These are phyloP conservation scores for Trichoderma reesei DNA, from an alignment of 495 filamentous ascomycete species.

Conservation along the genomic window DNA sequence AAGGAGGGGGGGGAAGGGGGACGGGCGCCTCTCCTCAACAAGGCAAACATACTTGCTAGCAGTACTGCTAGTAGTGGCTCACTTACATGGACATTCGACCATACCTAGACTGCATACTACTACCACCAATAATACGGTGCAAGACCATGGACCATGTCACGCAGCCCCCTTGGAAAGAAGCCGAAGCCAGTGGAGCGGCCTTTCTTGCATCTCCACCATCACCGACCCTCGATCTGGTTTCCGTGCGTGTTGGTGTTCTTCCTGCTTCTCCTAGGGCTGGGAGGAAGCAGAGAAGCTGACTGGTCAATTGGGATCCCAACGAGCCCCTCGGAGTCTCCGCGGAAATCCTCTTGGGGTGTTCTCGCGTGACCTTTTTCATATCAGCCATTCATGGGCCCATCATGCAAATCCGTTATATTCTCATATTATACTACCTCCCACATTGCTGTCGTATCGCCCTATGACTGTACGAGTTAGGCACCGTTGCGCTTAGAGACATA, in stretches of 20 bases:
- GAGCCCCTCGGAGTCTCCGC: conserved; percentile 3
- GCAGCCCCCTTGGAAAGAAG: not conserved
- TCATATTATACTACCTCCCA: too few species aligned
- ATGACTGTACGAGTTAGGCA: too few species aligned
- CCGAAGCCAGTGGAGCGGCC: not conserved
- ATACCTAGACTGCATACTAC: too few species aligned
- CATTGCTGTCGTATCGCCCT: too few species aligned
- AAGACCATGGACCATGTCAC: too few species aligned
- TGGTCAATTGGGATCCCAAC: not conserved
- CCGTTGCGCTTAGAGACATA: too few species aligned
- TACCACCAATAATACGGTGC: too few species aligned
- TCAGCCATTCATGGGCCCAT: too few species aligned
- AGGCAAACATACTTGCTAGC: not conserved
- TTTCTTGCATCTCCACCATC: not conserved
- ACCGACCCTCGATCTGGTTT: not conserved
- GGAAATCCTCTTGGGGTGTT: not conserved
- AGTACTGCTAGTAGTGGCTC: too few species aligned
- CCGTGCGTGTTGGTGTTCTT: not conserved
- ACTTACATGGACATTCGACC: too few species aligned
- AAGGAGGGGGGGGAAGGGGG: not conserved
- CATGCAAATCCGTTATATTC: too few species aligned
- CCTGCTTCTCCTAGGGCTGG: not conserved
- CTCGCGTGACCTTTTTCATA: conserved; percentile 5
- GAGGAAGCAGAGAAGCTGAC: not conserved
- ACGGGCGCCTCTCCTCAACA: too few species aligned